Evolutionary conservation across 2,329 filamentous ascomycete species (phyloP).

Genomic region (Fusarium circinatum): DNA sequence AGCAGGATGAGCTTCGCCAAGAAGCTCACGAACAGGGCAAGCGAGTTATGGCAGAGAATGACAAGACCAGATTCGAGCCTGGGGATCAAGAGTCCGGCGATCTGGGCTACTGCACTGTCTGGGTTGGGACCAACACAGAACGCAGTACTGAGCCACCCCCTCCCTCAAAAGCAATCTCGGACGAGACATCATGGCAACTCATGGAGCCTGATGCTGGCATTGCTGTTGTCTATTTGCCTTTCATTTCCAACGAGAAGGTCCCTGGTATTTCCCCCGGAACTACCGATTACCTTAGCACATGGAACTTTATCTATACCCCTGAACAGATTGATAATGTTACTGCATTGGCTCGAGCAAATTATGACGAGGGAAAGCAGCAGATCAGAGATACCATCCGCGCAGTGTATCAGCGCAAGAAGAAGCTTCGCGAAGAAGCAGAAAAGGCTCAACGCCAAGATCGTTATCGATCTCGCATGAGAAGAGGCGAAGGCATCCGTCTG

Average conservation of each 20-base stretch:
- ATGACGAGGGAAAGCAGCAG: slow-evolving; percentile 80
- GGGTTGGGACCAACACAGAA: slow-evolving; percentile 88
- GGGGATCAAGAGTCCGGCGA: slow-evolving; percentile 64
- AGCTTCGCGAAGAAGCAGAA: slow-evolving; percentile 66
- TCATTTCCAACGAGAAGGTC: slow-evolving; percentile 83
- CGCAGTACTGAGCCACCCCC: slow-evolving; percentile 66
- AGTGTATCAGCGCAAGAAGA: slow-evolving; percentile 93
- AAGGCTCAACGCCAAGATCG: slow-evolving; percentile 51
- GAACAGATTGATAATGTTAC: slow-evolving; percentile 90
- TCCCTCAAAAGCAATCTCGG: slow-evolving; percentile 64
- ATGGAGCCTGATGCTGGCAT: slow-evolving; percentile 85
- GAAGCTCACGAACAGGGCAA: slow-evolving; percentile 41
- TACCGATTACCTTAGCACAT: slow-evolving; percentile 90
- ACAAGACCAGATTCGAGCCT: slow-evolving; percentile 53
- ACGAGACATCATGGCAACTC: slow-evolving; percentile 72
- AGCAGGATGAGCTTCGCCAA: slow-evolving; percentile 51
- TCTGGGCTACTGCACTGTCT: slow-evolving; percentile 91
- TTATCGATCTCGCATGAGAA: slow-evolving; percentile 58
- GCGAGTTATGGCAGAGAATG: slow-evolving; percentile 40
- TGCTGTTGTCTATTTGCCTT: slow-evolving; percentile 88
- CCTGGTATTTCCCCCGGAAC: slow-evolving; percentile 83
- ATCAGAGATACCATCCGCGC: slow-evolving; percentile 83
- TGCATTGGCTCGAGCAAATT: slow-evolving; percentile 85
- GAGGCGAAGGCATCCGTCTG: slow-evolving; percentile 65
- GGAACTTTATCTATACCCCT: slow-evolving; percentile 97